A percentile compares a stretch with the other conserved stretches of the same genome.
Conservation (phyloP, 2,329 filamentous ascomycete species). For the Madurella mycetomatis region DNA sequence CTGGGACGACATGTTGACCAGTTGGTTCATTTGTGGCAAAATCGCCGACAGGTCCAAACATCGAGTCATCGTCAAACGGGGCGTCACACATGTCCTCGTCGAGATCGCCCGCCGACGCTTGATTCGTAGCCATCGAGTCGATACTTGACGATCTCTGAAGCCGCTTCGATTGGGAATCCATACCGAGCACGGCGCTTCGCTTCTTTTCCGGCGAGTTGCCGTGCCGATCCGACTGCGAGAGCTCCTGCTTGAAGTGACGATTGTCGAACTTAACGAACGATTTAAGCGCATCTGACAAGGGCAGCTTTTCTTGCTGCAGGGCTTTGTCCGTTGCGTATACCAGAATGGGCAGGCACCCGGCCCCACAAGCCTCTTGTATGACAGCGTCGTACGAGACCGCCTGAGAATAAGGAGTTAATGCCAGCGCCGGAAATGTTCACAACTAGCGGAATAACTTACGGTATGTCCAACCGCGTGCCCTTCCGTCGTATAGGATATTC, state of each 20-base stretch:
- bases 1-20: constrained; percentile 4
- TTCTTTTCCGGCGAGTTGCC: constrained; percentile 27
- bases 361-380: constrained; percentile 20
- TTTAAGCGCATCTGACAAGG: constrained; percentile 28
- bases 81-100: constrained; percentile 35
- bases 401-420: constrained; percentile 6
- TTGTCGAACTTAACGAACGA: constrained; percentile 35
- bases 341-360: constrained; percentile 24
- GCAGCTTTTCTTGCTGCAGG: constrained; percentile 20
- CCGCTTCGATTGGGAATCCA: constrained; percentile 34
- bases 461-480: constrained; percentile 15
- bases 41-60: not conserved
- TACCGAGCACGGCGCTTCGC: constrained; percentile 13
- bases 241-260: constrained; percentile 32
- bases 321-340: constrained; percentile 32
- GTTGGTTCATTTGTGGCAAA: not conserved
- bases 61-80: constrained; percentile 15
- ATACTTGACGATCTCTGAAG: constrained; percentile 44
- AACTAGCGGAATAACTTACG: constrained; percentile 8
- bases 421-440: no score
- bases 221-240: constrained; percentile 19
- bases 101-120: constrained; percentile 35
- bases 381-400: constrained; percentile 17
- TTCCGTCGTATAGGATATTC: constrained; percentile 15
- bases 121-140: constrained; percentile 45